Conservation (phyloP, 2,329 filamentous ascomycete genomes). For the Fusarium sp. region DNA sequence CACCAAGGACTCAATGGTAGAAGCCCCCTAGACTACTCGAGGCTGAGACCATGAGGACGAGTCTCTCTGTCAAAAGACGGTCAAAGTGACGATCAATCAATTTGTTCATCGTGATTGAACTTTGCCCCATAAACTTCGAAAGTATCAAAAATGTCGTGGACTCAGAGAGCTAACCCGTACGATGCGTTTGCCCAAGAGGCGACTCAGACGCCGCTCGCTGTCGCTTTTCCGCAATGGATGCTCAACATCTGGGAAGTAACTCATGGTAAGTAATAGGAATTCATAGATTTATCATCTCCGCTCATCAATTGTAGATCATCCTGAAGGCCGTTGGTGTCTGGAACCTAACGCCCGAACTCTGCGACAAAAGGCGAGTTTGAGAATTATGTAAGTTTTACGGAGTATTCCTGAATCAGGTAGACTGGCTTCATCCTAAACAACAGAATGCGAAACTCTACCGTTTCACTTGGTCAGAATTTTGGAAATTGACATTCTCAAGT, state of each 20-base stretch:
- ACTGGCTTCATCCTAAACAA: background rate
- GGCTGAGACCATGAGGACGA: background rate
- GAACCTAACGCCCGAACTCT: constrained; percentile 44
- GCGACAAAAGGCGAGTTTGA: constrained; percentile 44
- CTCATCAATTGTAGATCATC: constrained; percentile 41
- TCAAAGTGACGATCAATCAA: constrained; percentile 9
- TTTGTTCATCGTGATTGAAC: background rate
- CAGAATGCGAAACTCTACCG: background rate
- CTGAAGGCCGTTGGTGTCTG: constrained; percentile 48
- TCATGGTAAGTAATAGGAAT: constrained; percentile 25
- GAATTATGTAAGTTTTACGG: constrained; percentile 49
- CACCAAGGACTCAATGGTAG: constrained; percentile 6
- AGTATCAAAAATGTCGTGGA: constrained; percentile 48
- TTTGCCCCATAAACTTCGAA: background rate
- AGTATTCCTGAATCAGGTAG: background rate
- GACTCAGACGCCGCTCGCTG: constrained; percentile 36
- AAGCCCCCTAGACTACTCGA: background rate
- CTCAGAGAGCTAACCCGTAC: constrained; percentile 44
- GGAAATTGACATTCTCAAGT: constrained; percentile 28
- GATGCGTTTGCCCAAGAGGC: constrained; percentile 47
- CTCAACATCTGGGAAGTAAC: constrained; percentile 49
- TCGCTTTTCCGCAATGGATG: constrained; percentile 47
- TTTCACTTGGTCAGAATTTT: background rate
- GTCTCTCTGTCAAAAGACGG: constrained; percentile 18
- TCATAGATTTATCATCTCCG: rapidly evolving